phyloP scores from a whole-genome alignment of 179 eudicot species.

The Actinidia arguta region DNA sequence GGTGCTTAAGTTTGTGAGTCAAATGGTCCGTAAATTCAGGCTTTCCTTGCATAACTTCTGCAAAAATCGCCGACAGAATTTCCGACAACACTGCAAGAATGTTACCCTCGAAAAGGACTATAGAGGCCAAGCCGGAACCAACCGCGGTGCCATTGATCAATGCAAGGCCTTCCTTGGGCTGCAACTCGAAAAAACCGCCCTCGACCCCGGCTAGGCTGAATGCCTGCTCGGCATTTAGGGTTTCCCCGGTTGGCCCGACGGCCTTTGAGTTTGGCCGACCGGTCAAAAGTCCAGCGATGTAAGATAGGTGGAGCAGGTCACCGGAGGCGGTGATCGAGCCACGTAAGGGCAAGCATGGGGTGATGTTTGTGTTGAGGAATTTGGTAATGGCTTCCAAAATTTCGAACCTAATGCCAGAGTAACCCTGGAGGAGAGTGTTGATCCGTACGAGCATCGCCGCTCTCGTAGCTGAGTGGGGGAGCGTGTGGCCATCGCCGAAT shows the following conservation, averaged over 20 bases:
- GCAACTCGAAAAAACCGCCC: slow-evolving; percentile 44
- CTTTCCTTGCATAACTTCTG: slow-evolving; percentile 52
- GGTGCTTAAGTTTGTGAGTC: slow-evolving; percentile 52
- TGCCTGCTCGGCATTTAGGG: slow-evolving; percentile 35
- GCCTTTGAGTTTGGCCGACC: slow-evolving; percentile 51
- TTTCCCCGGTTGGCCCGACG: slow-evolving; percentile 34
- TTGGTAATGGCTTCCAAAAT: slow-evolving; percentile 63
- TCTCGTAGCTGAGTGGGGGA: slow-evolving; percentile 61
- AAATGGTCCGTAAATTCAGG: slow-evolving; percentile 50
- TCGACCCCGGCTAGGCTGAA: slow-evolving; percentile 40
- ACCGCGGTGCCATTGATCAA: slow-evolving; percentile 45
- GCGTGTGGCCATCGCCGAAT: slow-evolving; percentile 56
- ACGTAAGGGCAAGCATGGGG: slow-evolving; percentile 72
- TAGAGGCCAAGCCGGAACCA: slow-evolving; percentile 36
- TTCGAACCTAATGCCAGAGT: slow-evolving; percentile 76
- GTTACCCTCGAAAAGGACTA: slow-evolving; percentile 45
- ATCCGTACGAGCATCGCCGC: slow-evolving; percentile 77
- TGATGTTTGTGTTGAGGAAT: slow-evolving; percentile 65
- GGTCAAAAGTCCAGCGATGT: slow-evolving; percentile 55
- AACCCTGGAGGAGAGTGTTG: slow-evolving; percentile 80
- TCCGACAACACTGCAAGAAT: slow-evolving; percentile 37
- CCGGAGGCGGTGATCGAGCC: slow-evolving; percentile 70
- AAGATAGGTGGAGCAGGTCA: slow-evolving; percentile 52
- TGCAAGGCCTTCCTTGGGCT: slow-evolving; percentile 35
- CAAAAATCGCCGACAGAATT: slow-evolving; percentile 40